Base-by-base conservation (phyloP, 495 filamentous ascomycete genomes). In the Filosporella fistucella region DNA sequence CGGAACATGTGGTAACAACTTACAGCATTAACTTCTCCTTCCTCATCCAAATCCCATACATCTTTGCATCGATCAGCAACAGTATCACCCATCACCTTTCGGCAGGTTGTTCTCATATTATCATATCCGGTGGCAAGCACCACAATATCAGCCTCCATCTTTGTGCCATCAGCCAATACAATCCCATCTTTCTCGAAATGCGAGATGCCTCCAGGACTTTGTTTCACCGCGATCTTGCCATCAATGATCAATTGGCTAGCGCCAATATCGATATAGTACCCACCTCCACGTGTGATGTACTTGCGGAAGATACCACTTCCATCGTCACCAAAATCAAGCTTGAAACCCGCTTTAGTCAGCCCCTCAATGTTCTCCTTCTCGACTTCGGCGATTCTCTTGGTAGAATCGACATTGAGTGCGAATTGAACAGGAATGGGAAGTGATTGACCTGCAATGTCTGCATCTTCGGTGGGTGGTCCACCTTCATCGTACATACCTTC, bases 241-340 rank as follows among this genome's bases (percentile, higher is more conserved):
- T 88, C 85, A 14, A 74, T 68, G 56, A 95, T 88, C 14, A 93
- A 68, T 64, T 80, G 68, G 18, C 79, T 81, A 17, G 76, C 76
- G 13, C 83, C 83, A 4, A 91, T 85, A 54, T 93, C 88, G 58
- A 91, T 82, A 54, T 90, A 89, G 61, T 91, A 90, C 0, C 85
- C 85, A 0, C 87, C 86, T 1, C 85, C 85, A 9, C 78, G 75
- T 63, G 86, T 80, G 23, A 86, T 61, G 52, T 91, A 93, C 63
- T 93, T 91, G 14, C 76, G 63, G 42, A 80, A 70, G 5, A 93
- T 64, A 2, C 89, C 88, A 4, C 72, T 57, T 4, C 76, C 76
- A 56, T 82, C 75, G 0, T 80, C 75, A 0, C 89, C 89, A 1
- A 56, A 61, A 58, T 93, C 86, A 0, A 85, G 17, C 45, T 69